A percentile compares a stretch with the other conserved stretches of the same genome.
These are phyloP conservation scores for Croton setiger DNA, from an alignment of 441 rosid genomes.

Conservation along the genomic window DNA sequence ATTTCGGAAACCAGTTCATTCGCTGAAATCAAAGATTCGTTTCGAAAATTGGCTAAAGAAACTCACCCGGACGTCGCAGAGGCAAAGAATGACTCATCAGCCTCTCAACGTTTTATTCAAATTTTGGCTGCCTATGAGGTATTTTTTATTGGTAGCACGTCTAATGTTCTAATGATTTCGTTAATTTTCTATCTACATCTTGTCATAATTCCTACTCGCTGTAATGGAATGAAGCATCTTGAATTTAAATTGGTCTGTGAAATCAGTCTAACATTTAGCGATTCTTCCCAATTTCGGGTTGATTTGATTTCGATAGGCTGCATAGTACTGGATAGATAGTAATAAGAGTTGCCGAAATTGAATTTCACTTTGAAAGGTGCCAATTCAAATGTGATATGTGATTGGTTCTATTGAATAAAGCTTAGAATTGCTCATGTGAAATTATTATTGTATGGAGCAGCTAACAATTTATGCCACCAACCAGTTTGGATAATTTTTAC, in stretches of 20 bases:
- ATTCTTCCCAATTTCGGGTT: neutral
- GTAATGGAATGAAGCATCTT: neutral
- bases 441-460: neutral
- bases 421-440: neutral
- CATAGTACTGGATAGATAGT: no score
- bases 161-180: neutral
- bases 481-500: neutral
- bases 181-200: neutral
- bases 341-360: neutral
- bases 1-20: conserved; percentile 65
- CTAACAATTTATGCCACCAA: neutral
- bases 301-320: neutral
- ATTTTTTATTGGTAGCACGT: neutral
- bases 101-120: conserved; percentile 67
- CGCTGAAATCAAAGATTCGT: conserved; percentile 81
- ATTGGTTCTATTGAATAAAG: neutral
- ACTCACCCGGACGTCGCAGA: conserved; percentile 84
- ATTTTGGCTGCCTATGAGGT: conserved; percentile 97
- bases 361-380: conserved; percentile 5
- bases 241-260: neutral
- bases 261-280: neutral
- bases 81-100: conserved; percentile 36
- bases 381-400: neutral
- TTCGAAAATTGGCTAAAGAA: conserved; percentile 77
- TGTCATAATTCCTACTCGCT: neutral